Evolutionary conservation across 495 filamentous ascomycete genomes (phyloP), one percentile per base, ranked within the genome.

Genomic region (Cryomyces minteri): DNA sequence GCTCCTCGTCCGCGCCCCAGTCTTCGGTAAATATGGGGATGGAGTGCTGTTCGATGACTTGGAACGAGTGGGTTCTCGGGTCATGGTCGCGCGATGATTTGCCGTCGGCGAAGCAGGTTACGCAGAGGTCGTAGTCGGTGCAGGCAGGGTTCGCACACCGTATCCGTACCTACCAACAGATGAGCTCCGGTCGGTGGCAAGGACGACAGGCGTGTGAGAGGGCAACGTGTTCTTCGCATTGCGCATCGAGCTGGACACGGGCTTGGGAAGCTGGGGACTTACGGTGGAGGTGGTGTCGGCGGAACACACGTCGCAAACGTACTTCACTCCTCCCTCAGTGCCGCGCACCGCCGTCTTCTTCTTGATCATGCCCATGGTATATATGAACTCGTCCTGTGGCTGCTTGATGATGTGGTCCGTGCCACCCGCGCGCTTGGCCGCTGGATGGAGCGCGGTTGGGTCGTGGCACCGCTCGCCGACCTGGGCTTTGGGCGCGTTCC

Each of bases 1-100:
- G 64, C 62, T 99, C 90, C 58, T 99, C 90, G 58, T 99, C 90
- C 5, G 90, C 90, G 38, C 90, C 90, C 90, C 90, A 99, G 48
- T 94, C 88, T 46, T 73, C 73, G 48, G 86, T 77, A 52, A 93
- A 99, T 36, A 99, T 96, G 0, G 90, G 90, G 37, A 96, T 87
- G 0, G 86, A 93, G 58, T 99, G 92, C 56, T 96, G 90, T 57
- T 99, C 90, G 53, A 96, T 95, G 41, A 99, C 90, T 53, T 82
- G 81, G 58, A 76, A 96, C 18, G 82, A 69, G 61, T 99, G 90
- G 4, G 82, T 80, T 3, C 71, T 66, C 34, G 88, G 88, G 49
- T 88, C 76, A 58, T 99, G 90, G 47, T 81, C 77, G 44, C 79
- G 78, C 44, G 83, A 82, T 42, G 70, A 68, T 44, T 78, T 69